Evolutionary conservation across 208 protist genomes (phyloP), one percentile per base, ranked within the genome.

Genomic region (Plasmodiophora brassicae): DNA sequence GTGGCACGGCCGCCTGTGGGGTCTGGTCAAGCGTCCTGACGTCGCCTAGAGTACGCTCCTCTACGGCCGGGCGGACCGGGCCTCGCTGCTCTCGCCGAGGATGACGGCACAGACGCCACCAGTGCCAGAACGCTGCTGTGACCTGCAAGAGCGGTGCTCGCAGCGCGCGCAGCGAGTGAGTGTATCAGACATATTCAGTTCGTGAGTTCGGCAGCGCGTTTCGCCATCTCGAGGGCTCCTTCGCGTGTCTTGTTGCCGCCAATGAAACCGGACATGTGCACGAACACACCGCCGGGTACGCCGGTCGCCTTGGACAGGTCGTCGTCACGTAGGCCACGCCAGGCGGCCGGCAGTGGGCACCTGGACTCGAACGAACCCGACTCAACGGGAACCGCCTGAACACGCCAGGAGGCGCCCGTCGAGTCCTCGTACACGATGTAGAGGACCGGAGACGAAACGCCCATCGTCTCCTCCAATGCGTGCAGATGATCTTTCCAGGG

Each of bases 241-340:
- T 98, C 96, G 88, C 94, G 95, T 0, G 94, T 97, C 71, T 94
- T 94, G 91, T 97, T 96, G 25, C 96, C 96, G 38, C 96, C 96
- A 91, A 98, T 98, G 87, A 98, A 98, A 41, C 97, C 97, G 35
- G 93, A 93, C 22, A 95, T 95, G 90, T 98, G 97, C 53, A 96
- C 94, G 87, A 98, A 98, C 1, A 98, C 91, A 87, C 96, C 92
- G 20, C 95, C 96, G 0, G 93, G 88, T 71, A 98, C 96, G 38
- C 95, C 95, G 72, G 90, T 89, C 20, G 93, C 92, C 32, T 93
- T 45, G 83, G 90, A 93, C 14, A 99, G 93, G 65, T 95, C 95
- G 44, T 91, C 93, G 88, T 98, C 96, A 57, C 97, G 93, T 28
- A 98, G 89, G 0, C 97, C 97, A 39, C 94, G 92, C 94, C 94